Conservation (phyloP, 1,139 yeast species). For the Wickerhamiella pararugosa region DNA sequence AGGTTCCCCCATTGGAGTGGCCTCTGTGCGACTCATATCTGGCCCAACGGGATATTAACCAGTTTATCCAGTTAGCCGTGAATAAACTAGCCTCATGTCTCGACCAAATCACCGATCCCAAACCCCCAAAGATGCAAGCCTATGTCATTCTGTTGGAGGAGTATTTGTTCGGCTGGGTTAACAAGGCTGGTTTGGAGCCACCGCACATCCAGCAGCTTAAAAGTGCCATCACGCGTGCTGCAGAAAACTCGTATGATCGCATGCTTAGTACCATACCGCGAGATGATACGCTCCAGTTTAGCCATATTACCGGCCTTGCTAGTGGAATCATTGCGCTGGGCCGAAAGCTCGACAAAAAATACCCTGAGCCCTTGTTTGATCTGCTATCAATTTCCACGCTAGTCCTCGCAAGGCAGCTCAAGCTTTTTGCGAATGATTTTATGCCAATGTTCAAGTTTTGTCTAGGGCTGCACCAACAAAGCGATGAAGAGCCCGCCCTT, state of each 20-base stretch:
- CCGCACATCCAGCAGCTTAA: slow-evolving; percentile 38
- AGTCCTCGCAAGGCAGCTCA: slow-evolving; percentile 41
- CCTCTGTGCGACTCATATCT: slow-evolving; percentile 9
- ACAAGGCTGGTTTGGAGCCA: slow-evolving; percentile 29
- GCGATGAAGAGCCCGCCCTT: slow-evolving; percentile 30
- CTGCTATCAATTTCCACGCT: slow-evolving; percentile 39
- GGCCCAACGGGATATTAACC: slow-evolving; percentile 6
- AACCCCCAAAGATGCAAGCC: slow-evolving; percentile 51
- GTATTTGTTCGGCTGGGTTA: slow-evolving; percentile 36
- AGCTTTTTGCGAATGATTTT: slow-evolving; percentile 51
- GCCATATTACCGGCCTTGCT: slow-evolving; percentile 46
- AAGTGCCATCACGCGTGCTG: slow-evolving; percentile 33
- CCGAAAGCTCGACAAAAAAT: slow-evolving; percentile 41
- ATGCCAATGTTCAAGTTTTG: slow-evolving; percentile 45
- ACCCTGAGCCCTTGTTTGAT: slow-evolving; percentile 47
- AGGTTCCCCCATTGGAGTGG: slow-evolving; percentile 8
- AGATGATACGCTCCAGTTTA: slow-evolving; percentile 41
- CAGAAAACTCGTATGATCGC: slow-evolving; percentile 47
- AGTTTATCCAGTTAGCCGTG: slow-evolving; percentile 35
- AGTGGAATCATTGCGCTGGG: slow-evolving; percentile 40
- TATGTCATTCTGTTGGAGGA: slow-evolving; percentile 37
- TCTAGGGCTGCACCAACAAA: slow-evolving; percentile 29
- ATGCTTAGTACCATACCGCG: slow-evolving; percentile 47
- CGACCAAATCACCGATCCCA: slow-evolving; percentile 32
- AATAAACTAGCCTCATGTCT: slow-evolving; percentile 34